These are phyloP conservation scores for Candida succiphila DNA, from an alignment of 805 yeast genomes.

Conservation along the genomic window DNA sequence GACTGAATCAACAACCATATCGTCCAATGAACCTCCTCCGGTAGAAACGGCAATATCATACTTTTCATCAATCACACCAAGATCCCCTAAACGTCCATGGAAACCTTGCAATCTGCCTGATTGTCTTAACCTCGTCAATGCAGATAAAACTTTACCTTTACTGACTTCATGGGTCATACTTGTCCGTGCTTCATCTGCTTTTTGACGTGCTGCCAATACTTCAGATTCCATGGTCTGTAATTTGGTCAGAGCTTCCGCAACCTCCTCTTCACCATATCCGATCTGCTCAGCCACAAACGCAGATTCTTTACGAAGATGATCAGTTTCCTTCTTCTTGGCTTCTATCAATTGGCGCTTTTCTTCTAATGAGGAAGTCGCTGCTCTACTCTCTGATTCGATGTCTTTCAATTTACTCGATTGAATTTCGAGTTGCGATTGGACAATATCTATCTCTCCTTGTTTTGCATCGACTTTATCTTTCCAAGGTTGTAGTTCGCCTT, in stretches of 20 bases:
- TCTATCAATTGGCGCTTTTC: constrained; percentile 23
- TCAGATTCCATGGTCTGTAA: constrained; percentile 46
- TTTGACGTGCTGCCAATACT: constrained; percentile 46
- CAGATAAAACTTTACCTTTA: constrained; percentile 62
- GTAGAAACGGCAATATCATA: constrained; percentile 94
- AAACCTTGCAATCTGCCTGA: constrained; percentile 82
- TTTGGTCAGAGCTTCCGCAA: constrained; percentile 34
- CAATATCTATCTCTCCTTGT: constrained; percentile 54
- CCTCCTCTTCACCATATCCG: constrained; percentile 46
- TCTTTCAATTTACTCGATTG: constrained; percentile 35
- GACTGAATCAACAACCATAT: constrained; percentile 80
- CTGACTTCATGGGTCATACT: constrained; percentile 50
- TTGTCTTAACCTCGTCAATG: constrained; percentile 57
- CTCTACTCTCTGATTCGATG: constrained; percentile 32
- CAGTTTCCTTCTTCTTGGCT: constrained; percentile 35
- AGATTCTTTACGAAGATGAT: constrained; percentile 37
- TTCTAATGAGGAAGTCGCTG: constrained; percentile 32
- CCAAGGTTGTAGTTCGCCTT: constrained; percentile 76
- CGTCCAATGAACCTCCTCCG: constrained; percentile 85
- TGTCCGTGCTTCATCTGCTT: constrained; percentile 54
- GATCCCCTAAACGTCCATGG: constrained; percentile 83
- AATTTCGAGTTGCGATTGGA: constrained; percentile 55
- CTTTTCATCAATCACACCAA: constrained; percentile 82
- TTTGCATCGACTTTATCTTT: constrained; percentile 53
- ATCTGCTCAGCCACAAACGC: constrained; percentile 44